These are phyloP conservation scores for Capsella rubella DNA, from an alignment of 441 rosid species.

Conservation along the genomic window DNA sequence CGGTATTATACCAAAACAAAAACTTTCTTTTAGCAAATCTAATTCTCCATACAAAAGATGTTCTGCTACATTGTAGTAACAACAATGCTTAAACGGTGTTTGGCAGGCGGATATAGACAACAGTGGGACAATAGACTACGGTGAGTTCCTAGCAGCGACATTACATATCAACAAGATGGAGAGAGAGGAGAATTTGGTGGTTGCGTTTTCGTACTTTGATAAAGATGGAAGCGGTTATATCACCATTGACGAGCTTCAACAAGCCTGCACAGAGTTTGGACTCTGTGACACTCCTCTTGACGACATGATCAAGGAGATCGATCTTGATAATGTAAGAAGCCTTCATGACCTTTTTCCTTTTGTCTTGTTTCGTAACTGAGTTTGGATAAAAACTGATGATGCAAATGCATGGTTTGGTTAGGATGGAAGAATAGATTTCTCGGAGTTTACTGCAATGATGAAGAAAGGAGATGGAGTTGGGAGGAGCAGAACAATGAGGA, in stretches of 20 bases:
- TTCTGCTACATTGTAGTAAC: background rate
- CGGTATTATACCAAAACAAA: slow-evolving; percentile 48
- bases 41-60: background rate
- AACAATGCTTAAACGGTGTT: slow-evolving; percentile 5
- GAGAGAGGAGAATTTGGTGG: slow-evolving; percentile 78
- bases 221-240: slow-evolving; percentile 90
- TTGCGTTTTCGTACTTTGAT: slow-evolving; percentile 84
- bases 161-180: slow-evolving; percentile 84
- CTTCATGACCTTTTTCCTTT: background rate
- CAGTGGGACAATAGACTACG: slow-evolving; percentile 88
- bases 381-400: slow-evolving; percentile 3
- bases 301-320: slow-evolving; percentile 81
- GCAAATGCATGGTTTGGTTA: slow-evolving; percentile 35
- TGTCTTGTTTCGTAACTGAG: slow-evolving; percentile 3
- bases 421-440: slow-evolving; percentile 88
- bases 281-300: slow-evolving; percentile 75
- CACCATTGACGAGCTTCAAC: slow-evolving; percentile 88
- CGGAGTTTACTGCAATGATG: slow-evolving; percentile 91
- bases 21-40: background rate
- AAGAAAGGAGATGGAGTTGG: slow-evolving; percentile 69
- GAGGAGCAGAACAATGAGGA: slow-evolving; percentile 74
- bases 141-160: slow-evolving; percentile 90
- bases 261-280: slow-evolving; percentile 87
- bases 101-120: slow-evolving; percentile 89
- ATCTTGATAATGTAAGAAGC: slow-evolving; percentile 81